Conservation (phyloP, 495 filamentous ascomycete species). For the Baudoinia panamericana region DNA sequence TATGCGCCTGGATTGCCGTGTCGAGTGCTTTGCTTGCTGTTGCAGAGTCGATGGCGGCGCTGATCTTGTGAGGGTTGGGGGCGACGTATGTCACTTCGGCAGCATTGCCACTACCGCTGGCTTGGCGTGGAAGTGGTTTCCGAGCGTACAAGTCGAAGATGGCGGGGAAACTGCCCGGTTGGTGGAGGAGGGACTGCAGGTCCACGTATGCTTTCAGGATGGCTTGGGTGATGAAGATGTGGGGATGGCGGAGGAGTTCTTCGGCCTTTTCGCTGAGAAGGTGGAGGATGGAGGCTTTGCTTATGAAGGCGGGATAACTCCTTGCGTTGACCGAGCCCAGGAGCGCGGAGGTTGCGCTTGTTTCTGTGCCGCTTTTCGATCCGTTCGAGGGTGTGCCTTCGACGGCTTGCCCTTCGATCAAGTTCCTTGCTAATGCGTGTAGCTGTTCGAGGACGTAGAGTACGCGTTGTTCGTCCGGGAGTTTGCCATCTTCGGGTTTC, state of each 20-base stretch:
- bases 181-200: constrained; percentile 56
- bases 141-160: constrained; percentile 70
- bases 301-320: constrained; percentile 10
- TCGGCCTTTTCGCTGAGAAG: constrained; percentile 44
- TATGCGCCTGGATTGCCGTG: constrained; percentile 60
- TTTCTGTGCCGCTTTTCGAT: not conserved
- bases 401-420: constrained; percentile 3
- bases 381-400: constrained; percentile 1
- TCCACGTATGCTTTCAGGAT: constrained; percentile 57
- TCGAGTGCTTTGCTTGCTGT: constrained; percentile 58
- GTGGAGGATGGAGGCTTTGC: constrained; percentile 27
- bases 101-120: not conserved
- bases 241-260: constrained; percentile 54
- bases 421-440: constrained; percentile 6
- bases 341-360: constrained; percentile 26
- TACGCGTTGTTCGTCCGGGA: constrained; percentile 15
- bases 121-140: constrained; percentile 55
- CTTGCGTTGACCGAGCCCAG: constrained; percentile 25
- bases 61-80: constrained; percentile 46
- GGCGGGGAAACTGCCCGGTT: constrained; percentile 59
- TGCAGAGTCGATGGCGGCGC: constrained; percentile 51
- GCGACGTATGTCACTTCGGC: constrained; percentile 45
- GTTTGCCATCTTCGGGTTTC: constrained; percentile 1
- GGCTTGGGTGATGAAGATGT: constrained; percentile 65
- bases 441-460: constrained; percentile 16